Evolutionary conservation across 371 early-diverging fungal genomes (phyloP).

Genomic region (Mortierella sp.): DNA sequence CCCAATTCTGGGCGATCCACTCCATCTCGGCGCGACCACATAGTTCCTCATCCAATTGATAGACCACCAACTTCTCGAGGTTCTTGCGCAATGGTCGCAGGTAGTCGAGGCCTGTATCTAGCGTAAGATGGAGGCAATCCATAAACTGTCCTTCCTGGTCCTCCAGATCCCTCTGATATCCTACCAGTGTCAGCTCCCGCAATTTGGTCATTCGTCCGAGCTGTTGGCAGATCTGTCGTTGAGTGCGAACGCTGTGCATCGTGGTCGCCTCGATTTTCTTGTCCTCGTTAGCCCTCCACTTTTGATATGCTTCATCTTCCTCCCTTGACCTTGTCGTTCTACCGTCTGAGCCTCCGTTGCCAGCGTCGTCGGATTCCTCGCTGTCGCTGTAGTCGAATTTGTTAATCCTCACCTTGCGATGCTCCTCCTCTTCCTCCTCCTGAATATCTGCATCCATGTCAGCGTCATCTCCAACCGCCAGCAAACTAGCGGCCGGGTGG

Average conservation of each 20-base stretch:
- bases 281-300: neutral
- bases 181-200: constrained; percentile 31
- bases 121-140: constrained; percentile 26
- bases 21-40: constrained; percentile 23
- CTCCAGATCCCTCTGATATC: neutral
- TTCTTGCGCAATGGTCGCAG: constrained; percentile 21
- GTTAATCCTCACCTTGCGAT: neutral
- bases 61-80: constrained; percentile 28
- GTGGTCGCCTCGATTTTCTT: neutral
- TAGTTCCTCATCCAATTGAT: constrained; percentile 23
- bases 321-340: neutral
- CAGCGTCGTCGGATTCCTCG: neutral
- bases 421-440: neutral
- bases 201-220: constrained; percentile 29
- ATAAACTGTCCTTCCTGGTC: neutral
- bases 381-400: neutral
- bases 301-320: neutral
- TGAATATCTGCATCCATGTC: neutral
- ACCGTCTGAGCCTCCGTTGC: neutral
- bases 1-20: constrained; percentile 45
- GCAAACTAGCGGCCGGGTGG: neutral
- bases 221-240: constrained; percentile 30
- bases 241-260: neutral
- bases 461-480: neutral
- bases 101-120: constrained; percentile 30